Evolutionary conservation across 2,329 filamentous ascomycete species (phyloP).

Genomic region (Seiridium unicorne): DNA sequence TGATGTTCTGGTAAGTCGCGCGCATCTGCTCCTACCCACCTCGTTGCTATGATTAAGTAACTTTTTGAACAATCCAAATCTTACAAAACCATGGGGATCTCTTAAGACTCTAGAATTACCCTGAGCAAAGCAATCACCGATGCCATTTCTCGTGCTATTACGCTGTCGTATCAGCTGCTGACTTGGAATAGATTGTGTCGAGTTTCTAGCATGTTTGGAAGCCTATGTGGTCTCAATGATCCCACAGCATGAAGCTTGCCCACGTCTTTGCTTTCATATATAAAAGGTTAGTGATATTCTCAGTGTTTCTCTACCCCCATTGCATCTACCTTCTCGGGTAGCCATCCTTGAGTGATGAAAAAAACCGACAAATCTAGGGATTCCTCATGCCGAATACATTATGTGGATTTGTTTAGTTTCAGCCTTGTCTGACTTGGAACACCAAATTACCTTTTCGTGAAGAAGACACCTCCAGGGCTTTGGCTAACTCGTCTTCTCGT

Average conservation of each 20-base stretch:
- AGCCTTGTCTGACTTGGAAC: slow-evolving; percentile 62
- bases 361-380: slow-evolving; percentile 58
- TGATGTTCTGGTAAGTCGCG: slow-evolving; percentile 1
- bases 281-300: slow-evolving; percentile 43
- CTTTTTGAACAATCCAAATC: slow-evolving; percentile 62
- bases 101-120: slow-evolving; percentile 49
- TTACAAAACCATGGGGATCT: slow-evolving; percentile 57
- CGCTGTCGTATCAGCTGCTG: slow-evolving; percentile 9
- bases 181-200: neutral
- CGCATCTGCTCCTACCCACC: neutral
- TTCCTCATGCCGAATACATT: slow-evolving; percentile 66
- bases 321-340: slow-evolving; percentile 11
- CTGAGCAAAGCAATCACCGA: slow-evolving; percentile 45
- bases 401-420: slow-evolving; percentile 68
- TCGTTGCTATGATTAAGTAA: slow-evolving; percentile 41
- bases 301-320: slow-evolving; percentile 7
- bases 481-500: slow-evolving; percentile 33
- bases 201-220: no score
- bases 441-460: slow-evolving; percentile 18
- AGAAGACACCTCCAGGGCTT: slow-evolving; percentile 12
- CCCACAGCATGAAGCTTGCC: no score
- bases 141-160: no score
- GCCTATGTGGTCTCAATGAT: no score
- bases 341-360: slow-evolving; percentile 54
- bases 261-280: neutral